A percentile compares a stretch with the other conserved stretches of the same genome.
Evolutionary conservation across 2,329 filamentous ascomycete genomes (phyloP).

Genomic region (Teratosphaeria destructans): DNA sequence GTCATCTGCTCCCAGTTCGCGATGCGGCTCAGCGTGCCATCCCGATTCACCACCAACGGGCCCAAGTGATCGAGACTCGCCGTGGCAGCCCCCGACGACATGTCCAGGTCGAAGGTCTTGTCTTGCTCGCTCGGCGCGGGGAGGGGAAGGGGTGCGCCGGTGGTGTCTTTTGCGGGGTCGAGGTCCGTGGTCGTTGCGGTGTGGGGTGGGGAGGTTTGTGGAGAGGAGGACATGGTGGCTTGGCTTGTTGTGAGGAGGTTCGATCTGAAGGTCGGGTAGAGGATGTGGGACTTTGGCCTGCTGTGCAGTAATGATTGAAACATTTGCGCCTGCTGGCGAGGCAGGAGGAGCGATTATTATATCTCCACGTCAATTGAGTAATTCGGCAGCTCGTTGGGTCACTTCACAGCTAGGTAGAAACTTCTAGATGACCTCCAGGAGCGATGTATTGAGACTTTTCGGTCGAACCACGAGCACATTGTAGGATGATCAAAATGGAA

Average conservation of each 20-base stretch:
- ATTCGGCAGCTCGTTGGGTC: not conserved
- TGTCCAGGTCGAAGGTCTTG: not conserved
- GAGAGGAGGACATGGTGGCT: not conserved
- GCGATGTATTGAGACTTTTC: not conserved
- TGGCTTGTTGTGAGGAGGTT: not conserved
- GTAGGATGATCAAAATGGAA: not conserved
- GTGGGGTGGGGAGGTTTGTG: not conserved
- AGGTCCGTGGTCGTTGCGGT: not conserved
- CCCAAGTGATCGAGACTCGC: not conserved
- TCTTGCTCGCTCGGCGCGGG: not conserved
- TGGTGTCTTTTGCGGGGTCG: not conserved
- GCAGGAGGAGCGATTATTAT: not conserved
- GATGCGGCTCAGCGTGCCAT: not conserved
- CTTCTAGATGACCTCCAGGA: not conserved
- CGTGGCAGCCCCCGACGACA: not conserved
- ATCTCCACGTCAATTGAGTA: not conserved
- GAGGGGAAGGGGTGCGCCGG: not conserved
- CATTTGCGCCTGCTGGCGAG: not conserved
- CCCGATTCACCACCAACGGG: not conserved
- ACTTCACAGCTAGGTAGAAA: not conserved
- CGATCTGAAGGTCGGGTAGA: not conserved
- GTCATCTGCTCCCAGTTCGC: not conserved
- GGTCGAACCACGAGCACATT: not conserved
- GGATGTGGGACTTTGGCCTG: not conserved
- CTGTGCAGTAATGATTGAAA: not conserved